Evolutionary conservation across 768 basidiomycete genomes (phyloP).

Genomic region (Ramaria sp.): DNA sequence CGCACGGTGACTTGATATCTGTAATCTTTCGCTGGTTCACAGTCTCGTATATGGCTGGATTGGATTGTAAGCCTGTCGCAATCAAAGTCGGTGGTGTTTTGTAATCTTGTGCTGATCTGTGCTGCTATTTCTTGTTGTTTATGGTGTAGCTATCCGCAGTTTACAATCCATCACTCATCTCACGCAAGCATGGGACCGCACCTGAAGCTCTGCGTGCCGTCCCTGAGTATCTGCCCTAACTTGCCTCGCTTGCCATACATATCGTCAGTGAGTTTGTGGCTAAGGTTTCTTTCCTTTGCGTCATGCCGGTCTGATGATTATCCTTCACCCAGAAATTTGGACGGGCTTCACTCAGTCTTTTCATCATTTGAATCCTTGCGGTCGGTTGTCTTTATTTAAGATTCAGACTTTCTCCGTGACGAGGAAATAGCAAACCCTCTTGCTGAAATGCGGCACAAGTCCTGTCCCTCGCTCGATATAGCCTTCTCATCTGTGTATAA

Average conservation of each 20-base stretch:
- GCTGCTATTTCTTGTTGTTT: too few relatives aligned
- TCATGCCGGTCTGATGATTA: background rate
- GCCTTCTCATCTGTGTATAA: conserved; percentile 11
- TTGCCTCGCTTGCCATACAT: conserved; percentile 16
- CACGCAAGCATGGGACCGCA: conserved; percentile 11
- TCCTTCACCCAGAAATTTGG: conserved; percentile 15
- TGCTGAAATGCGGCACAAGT: conserved; percentile 14
- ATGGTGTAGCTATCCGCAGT: conserved; percentile 14
- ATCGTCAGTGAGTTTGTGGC: conserved; percentile 18
- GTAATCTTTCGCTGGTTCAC: too few relatives aligned
- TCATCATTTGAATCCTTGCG: conserved; percentile 15
- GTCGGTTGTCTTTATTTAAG: conserved; percentile 17
- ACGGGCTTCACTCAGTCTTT: conserved; percentile 14
- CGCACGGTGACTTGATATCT: too few relatives aligned
- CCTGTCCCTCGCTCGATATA: conserved; percentile 17
- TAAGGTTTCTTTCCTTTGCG: conserved; percentile 9
- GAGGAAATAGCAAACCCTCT: conserved; percentile 10
- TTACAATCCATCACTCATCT: conserved; percentile 17
- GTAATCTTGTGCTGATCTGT: too few relatives aligned
- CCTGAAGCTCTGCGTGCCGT: conserved; percentile 15
- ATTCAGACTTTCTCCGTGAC: conserved; percentile 15
- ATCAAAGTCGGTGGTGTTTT: too few relatives aligned
- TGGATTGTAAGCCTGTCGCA: too few relatives aligned
- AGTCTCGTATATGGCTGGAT: too few relatives aligned
- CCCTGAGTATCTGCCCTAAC: conserved; percentile 13